These are phyloP conservation scores for Sisymbrium irio DNA, from an alignment of 345 rosid species.

Conservation along the genomic window DNA sequence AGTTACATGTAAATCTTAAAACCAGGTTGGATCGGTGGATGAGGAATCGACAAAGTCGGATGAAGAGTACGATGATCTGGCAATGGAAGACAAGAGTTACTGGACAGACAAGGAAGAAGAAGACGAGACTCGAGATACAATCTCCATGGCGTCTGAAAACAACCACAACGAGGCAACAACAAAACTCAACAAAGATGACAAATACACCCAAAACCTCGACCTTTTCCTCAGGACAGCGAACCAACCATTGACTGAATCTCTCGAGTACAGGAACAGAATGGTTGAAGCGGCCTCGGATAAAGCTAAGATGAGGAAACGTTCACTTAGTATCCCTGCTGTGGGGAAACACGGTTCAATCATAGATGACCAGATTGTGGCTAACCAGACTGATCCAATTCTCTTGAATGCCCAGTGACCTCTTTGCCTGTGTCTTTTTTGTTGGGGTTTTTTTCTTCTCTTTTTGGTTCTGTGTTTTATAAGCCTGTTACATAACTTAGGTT, in stretches of 20 bases:
- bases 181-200: slow-evolving; percentile 36
- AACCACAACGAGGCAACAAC: slow-evolving; percentile 16
- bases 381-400: slow-evolving; percentile 8
- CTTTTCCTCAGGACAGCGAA: slow-evolving; percentile 46
- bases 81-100: slow-evolving; percentile 78
- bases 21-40: slow-evolving; percentile 87
- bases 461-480: background rate
- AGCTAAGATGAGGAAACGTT: slow-evolving; percentile 54
- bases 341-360: slow-evolving; percentile 51
- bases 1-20: background rate
- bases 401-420: background rate
- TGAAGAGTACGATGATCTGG: slow-evolving; percentile 94
- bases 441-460: background rate
- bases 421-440: background rate
- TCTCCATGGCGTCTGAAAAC: slow-evolving; percentile 19
- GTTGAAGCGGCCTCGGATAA: slow-evolving; percentile 27
- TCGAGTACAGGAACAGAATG: slow-evolving; percentile 30
- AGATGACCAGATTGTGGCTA: slow-evolving; percentile 31
- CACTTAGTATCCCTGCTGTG: slow-evolving; percentile 73
- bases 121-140: slow-evolving; percentile 40
- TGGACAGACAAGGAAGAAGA: slow-evolving; percentile 57
- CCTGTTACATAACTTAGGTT: slow-evolving; percentile 10
- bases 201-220: slow-evolving; percentile 57
- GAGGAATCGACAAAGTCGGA: slow-evolving; percentile 92
- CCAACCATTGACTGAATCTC: slow-evolving; percentile 47